Percentiles rank a stretch among this genome's conserved stretches.
Evolutionary conservation across 2,329 filamentous ascomycete genomes (phyloP).

Genomic region (Trichoderma aggressivum): DNA sequence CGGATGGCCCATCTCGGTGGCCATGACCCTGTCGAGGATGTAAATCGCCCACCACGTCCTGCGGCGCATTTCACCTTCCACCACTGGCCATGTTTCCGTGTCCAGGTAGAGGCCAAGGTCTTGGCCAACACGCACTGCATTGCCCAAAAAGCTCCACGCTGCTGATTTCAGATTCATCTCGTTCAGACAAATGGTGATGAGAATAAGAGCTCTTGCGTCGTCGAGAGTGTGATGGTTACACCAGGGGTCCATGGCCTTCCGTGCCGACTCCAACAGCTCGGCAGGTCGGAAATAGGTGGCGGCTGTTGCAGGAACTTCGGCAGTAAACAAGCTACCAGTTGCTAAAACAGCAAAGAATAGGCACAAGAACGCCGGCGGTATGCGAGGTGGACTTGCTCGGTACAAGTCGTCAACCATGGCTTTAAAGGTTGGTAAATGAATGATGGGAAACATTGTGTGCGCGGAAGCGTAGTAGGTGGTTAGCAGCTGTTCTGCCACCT

Average conservation of each 20-base stretch:
- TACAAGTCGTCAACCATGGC: constrained; percentile 76
- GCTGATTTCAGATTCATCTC: constrained; percentile 85
- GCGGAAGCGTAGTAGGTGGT: constrained; percentile 71
- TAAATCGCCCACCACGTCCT: constrained; percentile 95
- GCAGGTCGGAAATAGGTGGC: constrained; percentile 50
- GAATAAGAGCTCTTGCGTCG: constrained; percentile 66
- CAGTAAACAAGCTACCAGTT: constrained; percentile 72
- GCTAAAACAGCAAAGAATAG: constrained; percentile 82
- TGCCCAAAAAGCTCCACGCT: constrained; percentile 82
- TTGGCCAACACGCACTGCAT: constrained; percentile 75
- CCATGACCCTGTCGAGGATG: constrained; percentile 76
- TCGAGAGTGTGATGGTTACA: constrained; percentile 73
- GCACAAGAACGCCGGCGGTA: constrained; percentile 69
- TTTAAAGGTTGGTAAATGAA: constrained; percentile 85
- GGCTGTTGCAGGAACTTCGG: constrained; percentile 49
- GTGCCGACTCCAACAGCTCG: constrained; percentile 68
- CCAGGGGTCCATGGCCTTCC: constrained; percentile 74
- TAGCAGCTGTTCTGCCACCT: constrained; percentile 68
- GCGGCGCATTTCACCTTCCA: constrained; percentile 82
- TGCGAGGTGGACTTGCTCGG: constrained; percentile 54
- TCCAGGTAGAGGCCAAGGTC: constrained; percentile 79
- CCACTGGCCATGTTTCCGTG: constrained; percentile 64
- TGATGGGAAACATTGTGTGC: constrained; percentile 76
- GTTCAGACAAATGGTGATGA: constrained; percentile 74
- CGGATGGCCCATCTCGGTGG: constrained; percentile 76